Conservation (phyloP, 208 protist species). For the Acanthamoeba triangularis region DNA sequence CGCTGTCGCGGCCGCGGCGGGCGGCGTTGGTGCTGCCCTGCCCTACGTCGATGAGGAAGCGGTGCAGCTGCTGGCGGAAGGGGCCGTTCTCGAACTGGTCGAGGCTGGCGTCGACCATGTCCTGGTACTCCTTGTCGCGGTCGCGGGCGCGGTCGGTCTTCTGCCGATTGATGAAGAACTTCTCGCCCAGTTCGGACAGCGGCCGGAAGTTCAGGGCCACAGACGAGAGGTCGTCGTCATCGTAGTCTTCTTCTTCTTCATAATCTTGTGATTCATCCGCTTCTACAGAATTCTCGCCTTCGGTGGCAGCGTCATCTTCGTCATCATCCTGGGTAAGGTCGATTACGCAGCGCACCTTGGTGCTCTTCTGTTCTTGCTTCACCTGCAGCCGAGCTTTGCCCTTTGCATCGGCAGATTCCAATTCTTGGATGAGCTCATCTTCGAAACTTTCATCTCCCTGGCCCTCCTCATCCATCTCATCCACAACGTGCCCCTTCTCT, state of each 20-base stretch:
- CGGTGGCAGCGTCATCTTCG: background rate
- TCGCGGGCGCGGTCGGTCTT: background rate
- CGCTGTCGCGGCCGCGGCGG: background rate
- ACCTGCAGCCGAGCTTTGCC: background rate
- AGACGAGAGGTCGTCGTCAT: background rate
- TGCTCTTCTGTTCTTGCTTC: background rate
- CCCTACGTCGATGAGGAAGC: background rate
- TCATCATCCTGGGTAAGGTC: background rate
- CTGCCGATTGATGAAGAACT: conserved; percentile 9
- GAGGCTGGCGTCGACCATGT: background rate
- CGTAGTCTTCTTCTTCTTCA: background rate
- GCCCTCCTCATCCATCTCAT: too few relatives aligned
- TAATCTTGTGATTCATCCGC: background rate
- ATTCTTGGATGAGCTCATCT: background rate
- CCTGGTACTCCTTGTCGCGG: background rate
- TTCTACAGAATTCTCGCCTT: background rate
- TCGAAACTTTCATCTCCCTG: conserved; percentile 1
- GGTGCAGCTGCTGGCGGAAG: background rate
- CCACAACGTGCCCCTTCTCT: too few relatives aligned
- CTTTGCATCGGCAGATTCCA: background rate
- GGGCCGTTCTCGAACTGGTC: background rate
- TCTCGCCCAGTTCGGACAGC: background rate
- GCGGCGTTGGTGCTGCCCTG: background rate
- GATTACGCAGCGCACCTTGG: background rate
- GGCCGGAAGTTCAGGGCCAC: conserved; percentile 9